A percentile compares a stretch with the other conserved stretches of the same genome.
phyloP scores from a whole-genome alignment of 495 filamentous ascomycete species.

The Thermothielavioides terrestris region DNA sequence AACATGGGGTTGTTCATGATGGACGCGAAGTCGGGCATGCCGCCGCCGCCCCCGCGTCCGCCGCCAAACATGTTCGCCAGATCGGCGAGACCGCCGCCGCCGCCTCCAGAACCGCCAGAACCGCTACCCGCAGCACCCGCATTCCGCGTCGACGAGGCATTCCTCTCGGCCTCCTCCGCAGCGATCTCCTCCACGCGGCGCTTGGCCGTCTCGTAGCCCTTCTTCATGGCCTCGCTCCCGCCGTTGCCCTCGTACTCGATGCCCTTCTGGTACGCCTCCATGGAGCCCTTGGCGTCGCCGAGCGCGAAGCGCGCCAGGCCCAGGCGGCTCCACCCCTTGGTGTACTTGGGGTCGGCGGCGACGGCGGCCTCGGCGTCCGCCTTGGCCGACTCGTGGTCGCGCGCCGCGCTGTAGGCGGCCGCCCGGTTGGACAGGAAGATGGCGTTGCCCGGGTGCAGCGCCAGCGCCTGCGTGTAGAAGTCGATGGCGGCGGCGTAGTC shows the following conservation, averaged over 20 bases:
- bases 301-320: slow-evolving; percentile 84
- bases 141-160: slow-evolving; percentile 32
- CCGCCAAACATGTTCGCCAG: slow-evolving; percentile 63
- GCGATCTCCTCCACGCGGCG: slow-evolving; percentile 68
- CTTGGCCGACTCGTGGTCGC: slow-evolving; percentile 72
- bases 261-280: slow-evolving; percentile 90
- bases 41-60: slow-evolving; percentile 51
- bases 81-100: slow-evolving; percentile 42
- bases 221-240: slow-evolving; percentile 82
- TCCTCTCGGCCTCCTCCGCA: slow-evolving; percentile 29
- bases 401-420: slow-evolving; percentile 72
- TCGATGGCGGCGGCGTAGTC: slow-evolving; percentile 77
- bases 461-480: slow-evolving; percentile 74
- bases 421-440: slow-evolving; percentile 98
- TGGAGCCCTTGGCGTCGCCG: slow-evolving; percentile 78
- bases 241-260: slow-evolving; percentile 92
- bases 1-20: slow-evolving; percentile 99
- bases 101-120: slow-evolving; percentile 48
- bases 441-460: slow-evolving; percentile 72
- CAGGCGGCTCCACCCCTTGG: slow-evolving; percentile 89
- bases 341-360: slow-evolving; percentile 79
- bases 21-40: slow-evolving; percentile 71
- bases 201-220: slow-evolving; percentile 86
- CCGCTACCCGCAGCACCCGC: slow-evolving; percentile 23
- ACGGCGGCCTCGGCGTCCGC: slow-evolving; percentile 84